phyloP scores from a whole-genome alignment of 202 grass and related monocot species.

The Alloteropsis angusta region DNA sequence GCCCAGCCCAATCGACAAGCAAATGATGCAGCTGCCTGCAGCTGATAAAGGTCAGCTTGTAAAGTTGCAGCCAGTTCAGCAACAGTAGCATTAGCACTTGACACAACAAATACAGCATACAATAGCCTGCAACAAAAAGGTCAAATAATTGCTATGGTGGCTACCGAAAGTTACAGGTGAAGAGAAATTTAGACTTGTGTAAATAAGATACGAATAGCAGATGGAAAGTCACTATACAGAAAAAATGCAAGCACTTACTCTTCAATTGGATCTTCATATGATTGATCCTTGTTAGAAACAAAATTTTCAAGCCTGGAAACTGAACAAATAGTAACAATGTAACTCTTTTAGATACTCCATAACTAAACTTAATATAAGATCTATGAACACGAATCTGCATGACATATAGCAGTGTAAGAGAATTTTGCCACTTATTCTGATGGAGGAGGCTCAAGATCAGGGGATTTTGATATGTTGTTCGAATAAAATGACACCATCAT shows the following conservation, averaged over 20 bases:
- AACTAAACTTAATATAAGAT: constrained; percentile 19
- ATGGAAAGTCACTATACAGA: not conserved
- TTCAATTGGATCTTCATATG: constrained; percentile 97
- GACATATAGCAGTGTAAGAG: not conserved
- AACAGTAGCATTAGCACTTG: constrained; percentile 92
- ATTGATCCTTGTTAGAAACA: constrained; percentile 97
- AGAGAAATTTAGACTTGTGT: not conserved
- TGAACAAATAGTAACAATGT: constrained; percentile 41
- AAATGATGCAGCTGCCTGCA: constrained; percentile 95
- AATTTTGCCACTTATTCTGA: not conserved
- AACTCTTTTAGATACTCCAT: constrained; percentile 20
- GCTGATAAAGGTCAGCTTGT: constrained; percentile 79
- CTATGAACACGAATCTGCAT: not conserved
- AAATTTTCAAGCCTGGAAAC: constrained; percentile 99
- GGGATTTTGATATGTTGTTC: not conserved
- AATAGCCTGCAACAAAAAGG: constrained; percentile 62
- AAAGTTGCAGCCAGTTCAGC: constrained; percentile 93
- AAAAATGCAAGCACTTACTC: constrained; percentile 49
- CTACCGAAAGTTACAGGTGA: constrained; percentile 13
- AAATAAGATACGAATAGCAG: constrained; percentile 7
- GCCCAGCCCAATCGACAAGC: constrained; percentile 90
- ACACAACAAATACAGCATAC: constrained; percentile 96
- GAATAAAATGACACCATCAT: not conserved
- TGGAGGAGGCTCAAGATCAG: not conserved
- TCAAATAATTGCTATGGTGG: constrained; percentile 17